A percentile compares a stretch with the other conserved stretches of the same genome.
These are phyloP conservation scores for Waltergamsia citrina DNA, from an alignment of 2,329 filamentous ascomycete genomes.

Conservation along the genomic window DNA sequence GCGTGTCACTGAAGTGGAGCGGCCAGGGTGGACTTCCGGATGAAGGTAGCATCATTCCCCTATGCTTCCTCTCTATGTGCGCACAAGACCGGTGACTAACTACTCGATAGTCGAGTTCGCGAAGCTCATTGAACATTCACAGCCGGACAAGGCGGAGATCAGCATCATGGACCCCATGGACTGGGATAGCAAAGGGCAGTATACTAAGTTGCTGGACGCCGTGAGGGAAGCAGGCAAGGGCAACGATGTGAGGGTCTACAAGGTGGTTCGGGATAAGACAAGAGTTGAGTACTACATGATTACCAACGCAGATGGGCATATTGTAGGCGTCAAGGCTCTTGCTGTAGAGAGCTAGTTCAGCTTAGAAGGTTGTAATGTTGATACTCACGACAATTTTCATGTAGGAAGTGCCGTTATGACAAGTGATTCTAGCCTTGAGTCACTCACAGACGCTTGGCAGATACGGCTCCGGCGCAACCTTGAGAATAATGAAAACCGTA, in stretches of 20 bases:
- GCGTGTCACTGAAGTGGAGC: conserved; percentile 57
- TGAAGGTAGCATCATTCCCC: conserved; percentile 44
- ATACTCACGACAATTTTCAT: no score
- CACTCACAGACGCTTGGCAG: not conserved
- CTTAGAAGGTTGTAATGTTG: not conserved
- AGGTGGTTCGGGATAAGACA: conserved; percentile 51
- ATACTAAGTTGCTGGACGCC: conserved; percentile 58
- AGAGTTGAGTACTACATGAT: conserved; percentile 76
- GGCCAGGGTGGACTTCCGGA: conserved; percentile 43
- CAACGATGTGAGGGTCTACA: conserved; percentile 65
- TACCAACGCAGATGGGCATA: conserved; percentile 46
- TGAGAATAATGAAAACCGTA: no score
- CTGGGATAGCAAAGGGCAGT: conserved; percentile 67
- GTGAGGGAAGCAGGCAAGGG: conserved; percentile 55
- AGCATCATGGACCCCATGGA: conserved; percentile 57
- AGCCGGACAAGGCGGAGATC: conserved; percentile 45
- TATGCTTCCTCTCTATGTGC: conserved; percentile 6
- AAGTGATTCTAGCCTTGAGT: no score
- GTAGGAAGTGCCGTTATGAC: no score
- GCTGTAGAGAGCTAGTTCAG: conserved; percentile 50
- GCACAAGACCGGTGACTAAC: conserved; percentile 1
- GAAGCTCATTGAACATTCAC: conserved; percentile 50
- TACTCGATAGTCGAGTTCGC: conserved; percentile 54
- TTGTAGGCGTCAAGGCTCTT: conserved; percentile 73
- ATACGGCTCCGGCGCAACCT: no score